These are phyloP conservation scores for Sphagnurus paluster DNA, from an alignment of 1,284 basidiomycete species.

Conservation along the genomic window DNA sequence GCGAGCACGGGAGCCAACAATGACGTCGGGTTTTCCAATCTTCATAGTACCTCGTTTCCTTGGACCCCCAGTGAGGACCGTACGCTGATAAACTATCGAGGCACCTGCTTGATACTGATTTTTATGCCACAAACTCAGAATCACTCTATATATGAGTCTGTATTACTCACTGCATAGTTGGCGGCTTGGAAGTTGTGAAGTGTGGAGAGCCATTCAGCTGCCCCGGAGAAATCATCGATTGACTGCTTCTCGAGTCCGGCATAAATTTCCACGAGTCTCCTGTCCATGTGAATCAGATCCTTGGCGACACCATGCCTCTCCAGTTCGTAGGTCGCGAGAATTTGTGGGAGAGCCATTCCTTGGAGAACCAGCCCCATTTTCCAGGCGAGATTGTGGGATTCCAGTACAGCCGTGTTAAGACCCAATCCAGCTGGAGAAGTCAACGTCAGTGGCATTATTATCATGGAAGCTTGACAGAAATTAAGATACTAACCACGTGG, in stretches of 20 bases:
- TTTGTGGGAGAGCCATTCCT: conserved; percentile 14
- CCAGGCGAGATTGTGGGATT: conserved; percentile 19
- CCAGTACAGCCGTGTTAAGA: conserved; percentile 17
- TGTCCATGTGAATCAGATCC: conserved; percentile 15
- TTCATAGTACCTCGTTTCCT: conserved; percentile 10
- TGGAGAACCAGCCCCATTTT: conserved; percentile 16
- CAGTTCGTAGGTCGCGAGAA: conserved; percentile 12
- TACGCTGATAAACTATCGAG: conserved; percentile 16
- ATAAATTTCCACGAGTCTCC: conserved; percentile 17
- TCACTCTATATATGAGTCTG: too few relatives aligned
- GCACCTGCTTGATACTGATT: conserved; percentile 18
- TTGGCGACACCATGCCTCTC: conserved; percentile 15
- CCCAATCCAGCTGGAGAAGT: conserved; percentile 14
- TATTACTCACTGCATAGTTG: conserved; percentile 16
- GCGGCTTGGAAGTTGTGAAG: conserved; percentile 16
- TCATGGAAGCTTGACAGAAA: neutral
- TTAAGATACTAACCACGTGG: conserved; percentile 11
- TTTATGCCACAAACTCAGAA: neutral
- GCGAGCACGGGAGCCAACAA: conserved; percentile 13
- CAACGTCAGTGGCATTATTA: neutral
- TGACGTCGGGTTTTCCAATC: conserved; percentile 16
- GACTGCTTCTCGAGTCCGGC: conserved; percentile 18
- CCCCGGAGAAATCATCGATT: conserved; percentile 12
- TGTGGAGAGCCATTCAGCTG: conserved; percentile 14
- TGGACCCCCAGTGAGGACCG: conserved; percentile 8